Evolutionary conservation across 2,329 filamentous ascomycete genomes (phyloP), one percentile per base, ranked within the genome.

Genomic region (Aureobasidium sp.): DNA sequence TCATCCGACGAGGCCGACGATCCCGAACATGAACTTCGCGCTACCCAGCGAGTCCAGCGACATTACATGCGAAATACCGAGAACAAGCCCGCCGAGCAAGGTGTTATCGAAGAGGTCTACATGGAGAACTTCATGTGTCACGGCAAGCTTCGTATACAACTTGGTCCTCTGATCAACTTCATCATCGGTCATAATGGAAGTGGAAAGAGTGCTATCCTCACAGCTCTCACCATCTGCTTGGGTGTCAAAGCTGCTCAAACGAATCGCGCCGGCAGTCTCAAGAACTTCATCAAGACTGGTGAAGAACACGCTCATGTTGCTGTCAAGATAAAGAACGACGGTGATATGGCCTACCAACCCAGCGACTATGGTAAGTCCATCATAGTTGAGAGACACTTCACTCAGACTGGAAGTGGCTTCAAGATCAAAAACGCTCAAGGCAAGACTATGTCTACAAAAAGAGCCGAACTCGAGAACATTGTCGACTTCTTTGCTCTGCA

Each of bases 91-190:
- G 87, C 90, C 0, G 88, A 95, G 44, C 87, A 89, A 67, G 92
- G 91, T 1, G 93, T 97, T 60, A 88, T 97, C 50, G 88, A 96
- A 73, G 87, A 87, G 65, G 88, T 97, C 61, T 88, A 86, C 41
- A 95, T 91, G 72, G 83, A 85, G 68, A 97, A 97, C 73, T 97
- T 97, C 75, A 97, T 97, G 94, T 97, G 93, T 70, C 94, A 99
- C 72, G 80, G 85, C 48, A 86, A 87, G 61, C 82, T 97, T 21
- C 85, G 88, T 47, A 89, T 96, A 63, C 83, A 88, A 61, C 80
- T 99, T n/a, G 94, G 94, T 0, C 94, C 94, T 0, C 78, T 97
- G 41, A 95, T 99, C 74, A 99, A 99, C 75, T 99, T 99, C 75
- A 92, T 99, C 64, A 92, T 97, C 61, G 94, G 94, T 16, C 91